Percentiles rank a stretch among this genome's conserved stretches.
Evolutionary conservation across 768 basidiomycete genomes (phyloP).

Genomic region (Tulasnella sp.): DNA sequence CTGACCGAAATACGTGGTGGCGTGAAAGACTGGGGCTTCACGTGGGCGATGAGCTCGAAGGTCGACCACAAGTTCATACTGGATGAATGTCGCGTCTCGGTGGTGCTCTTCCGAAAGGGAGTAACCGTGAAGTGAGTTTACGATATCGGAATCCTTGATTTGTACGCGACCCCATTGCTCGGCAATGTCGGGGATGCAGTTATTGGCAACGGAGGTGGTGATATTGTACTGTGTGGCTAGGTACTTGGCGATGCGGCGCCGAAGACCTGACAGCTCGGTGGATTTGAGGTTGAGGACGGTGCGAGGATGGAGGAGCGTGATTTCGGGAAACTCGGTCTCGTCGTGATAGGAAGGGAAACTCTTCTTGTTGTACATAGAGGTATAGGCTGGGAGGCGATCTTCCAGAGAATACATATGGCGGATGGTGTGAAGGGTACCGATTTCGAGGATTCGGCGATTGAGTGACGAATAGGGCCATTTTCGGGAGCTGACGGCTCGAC

Average conservation of each 20-base stretch:
- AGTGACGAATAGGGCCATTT: conserved; percentile 3
- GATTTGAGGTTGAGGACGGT: not conserved
- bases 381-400: not conserved
- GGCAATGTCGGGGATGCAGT: too few species aligned
- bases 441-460: conserved; percentile 18
- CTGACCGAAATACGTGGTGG: not conserved
- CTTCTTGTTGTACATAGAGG: not conserved
- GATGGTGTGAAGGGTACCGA: not conserved
- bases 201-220: too few species aligned
- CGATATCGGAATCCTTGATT: too few species aligned
- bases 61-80: too few species aligned
- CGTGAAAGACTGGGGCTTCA: too few species aligned
- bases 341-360: not conserved
- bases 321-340: too few species aligned
- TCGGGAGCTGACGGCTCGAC: not conserved
- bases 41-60: too few species aligned
- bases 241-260: not conserved
- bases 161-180: too few species aligned
- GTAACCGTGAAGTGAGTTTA: too few species aligned
- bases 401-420: not conserved
- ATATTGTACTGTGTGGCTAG: not conserved
- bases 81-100: too few species aligned
- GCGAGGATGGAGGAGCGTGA: not conserved
- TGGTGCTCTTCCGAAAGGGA: too few species aligned
- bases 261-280: not conserved